Evolutionary conservation across 1,284 basidiomycete genomes (phyloP), one percentile per base, ranked within the genome.

Genomic region (Cryptococcus sp.): DNA sequence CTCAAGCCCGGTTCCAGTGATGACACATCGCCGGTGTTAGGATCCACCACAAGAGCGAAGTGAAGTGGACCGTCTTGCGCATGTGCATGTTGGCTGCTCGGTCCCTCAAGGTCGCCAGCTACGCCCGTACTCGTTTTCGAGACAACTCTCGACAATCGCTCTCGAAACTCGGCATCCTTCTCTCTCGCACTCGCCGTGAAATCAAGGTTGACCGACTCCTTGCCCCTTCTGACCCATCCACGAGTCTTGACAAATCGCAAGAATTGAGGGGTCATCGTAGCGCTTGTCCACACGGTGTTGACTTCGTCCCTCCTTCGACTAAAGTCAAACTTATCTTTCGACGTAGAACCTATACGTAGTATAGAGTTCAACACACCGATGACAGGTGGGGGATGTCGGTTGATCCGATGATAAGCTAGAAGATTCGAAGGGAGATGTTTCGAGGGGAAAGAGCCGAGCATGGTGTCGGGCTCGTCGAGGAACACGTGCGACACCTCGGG

Each of bases 391-490:
- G 70, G 67, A 40, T 70, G 68, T 46, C 41, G 22, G 52, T 63
- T 60, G 20, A 70, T 25, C 15, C 63, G 64, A 54, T 66, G 68
- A 13, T 47, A 29, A 5, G 20, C n/a, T 1, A 68, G 46, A 8
- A 55, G 54, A 16, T 50, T 3, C 5, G 45, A 19, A 3, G 54
- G 26, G 3, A 52, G 22, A 41, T 60, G 43, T 19, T 63, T 54
- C 10, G 56, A 43, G 1, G 72, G 72, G 5, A 72, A 45, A 0
- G 65, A 46, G 11, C 65, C 66, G 20, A 71, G 40, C 57, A 70
- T 59, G 1, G 63, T 58, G 25, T 74, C 72, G 2, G 70, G 65
- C 55, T 74, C 72, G 53, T 74, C 72, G 29, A 74, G 38, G 53
- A 72, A 58, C 39, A 72, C 60, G 46, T 64, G 58, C 10, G 56